Evolutionary conservation across 2,329 filamentous ascomycete species (phyloP).

Genomic region (Juglanconis oblonga): DNA sequence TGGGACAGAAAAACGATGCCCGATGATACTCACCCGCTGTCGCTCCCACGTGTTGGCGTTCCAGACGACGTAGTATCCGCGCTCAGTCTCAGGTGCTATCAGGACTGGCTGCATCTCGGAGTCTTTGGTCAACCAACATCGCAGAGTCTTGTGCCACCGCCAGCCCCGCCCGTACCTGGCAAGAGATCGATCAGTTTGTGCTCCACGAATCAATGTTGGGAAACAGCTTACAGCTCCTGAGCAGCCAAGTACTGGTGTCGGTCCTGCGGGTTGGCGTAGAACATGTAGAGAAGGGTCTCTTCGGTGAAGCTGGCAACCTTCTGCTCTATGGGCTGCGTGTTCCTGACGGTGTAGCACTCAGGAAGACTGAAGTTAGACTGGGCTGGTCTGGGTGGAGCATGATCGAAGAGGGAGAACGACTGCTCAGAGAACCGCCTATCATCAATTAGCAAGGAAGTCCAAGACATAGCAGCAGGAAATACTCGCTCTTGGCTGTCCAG

Average conservation of each 20-base stretch:
- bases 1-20: not conserved
- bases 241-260: conserved; percentile 63
- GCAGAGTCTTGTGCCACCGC: conserved; percentile 67
- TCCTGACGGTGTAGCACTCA: conserved; percentile 65
- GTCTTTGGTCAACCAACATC: conserved; percentile 66
- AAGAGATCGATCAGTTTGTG: not conserved
- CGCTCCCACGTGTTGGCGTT: conserved; percentile 61
- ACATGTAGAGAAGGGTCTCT: conserved; percentile 68
- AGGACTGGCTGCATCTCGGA: conserved; percentile 62
- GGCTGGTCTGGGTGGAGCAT: conserved; percentile 54
- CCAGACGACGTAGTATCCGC: conserved; percentile 66
- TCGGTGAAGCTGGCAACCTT: conserved; percentile 67
- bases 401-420: conserved; percentile 60
- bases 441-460: conserved; percentile 17
- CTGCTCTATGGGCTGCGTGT: conserved; percentile 62
- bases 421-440: conserved; percentile 55
- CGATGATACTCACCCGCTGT: conserved; percentile 51
- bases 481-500: conserved; percentile 56
- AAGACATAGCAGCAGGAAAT: not conserved
- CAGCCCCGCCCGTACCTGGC: conserved; percentile 60
- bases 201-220: not conserved
- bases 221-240: conserved; percentile 53
- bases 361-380: conserved; percentile 57
- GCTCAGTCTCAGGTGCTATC: conserved; percentile 56
- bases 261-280: conserved; percentile 64